These are phyloP conservation scores for Pseudocohnilembus persalinus DNA, from an alignment of 169 alveolate species.

Conservation along the genomic window DNA sequence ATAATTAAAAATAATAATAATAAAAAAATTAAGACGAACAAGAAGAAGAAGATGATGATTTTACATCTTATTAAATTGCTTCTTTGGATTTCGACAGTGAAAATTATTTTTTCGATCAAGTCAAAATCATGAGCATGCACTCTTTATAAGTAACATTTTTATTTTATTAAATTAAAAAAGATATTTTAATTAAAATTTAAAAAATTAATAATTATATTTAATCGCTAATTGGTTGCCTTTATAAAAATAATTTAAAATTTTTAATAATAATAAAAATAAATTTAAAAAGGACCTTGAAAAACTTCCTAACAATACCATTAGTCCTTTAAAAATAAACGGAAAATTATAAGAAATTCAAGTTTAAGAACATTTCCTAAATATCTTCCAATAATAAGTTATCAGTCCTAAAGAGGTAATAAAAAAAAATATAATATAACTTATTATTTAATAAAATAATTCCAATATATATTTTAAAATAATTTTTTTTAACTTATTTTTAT, in stretches of 20 bases:
- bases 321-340: neutral
- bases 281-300: neutral
- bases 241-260: too few relatives aligned
- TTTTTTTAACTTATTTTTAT: too few relatives aligned
- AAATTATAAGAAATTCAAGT: neutral
- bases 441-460: too few relatives aligned
- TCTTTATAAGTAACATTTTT: neutral
- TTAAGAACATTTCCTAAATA: neutral
- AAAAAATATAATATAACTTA: too few relatives aligned
- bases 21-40: neutral
- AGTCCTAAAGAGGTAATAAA: neutral
- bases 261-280: too few relatives aligned
- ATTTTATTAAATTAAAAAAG: too few relatives aligned
- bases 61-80: neutral
- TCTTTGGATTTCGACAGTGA: neutral
- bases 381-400: neutral
- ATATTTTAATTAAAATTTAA: too few relatives aligned
- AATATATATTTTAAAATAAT: too few relatives aligned
- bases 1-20: too few relatives aligned
- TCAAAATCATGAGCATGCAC: neutral
- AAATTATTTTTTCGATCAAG: neutral
- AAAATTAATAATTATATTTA: too few relatives aligned
- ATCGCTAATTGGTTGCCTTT: too few relatives aligned
- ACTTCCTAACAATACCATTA: neutral
- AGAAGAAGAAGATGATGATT: neutral